A percentile compares a stretch with the other conserved stretches of the same genome.
These are phyloP conservation scores for Tricholoma sp. DNA, from an alignment of 768 basidiomycete genomes.

Conservation along the genomic window DNA sequence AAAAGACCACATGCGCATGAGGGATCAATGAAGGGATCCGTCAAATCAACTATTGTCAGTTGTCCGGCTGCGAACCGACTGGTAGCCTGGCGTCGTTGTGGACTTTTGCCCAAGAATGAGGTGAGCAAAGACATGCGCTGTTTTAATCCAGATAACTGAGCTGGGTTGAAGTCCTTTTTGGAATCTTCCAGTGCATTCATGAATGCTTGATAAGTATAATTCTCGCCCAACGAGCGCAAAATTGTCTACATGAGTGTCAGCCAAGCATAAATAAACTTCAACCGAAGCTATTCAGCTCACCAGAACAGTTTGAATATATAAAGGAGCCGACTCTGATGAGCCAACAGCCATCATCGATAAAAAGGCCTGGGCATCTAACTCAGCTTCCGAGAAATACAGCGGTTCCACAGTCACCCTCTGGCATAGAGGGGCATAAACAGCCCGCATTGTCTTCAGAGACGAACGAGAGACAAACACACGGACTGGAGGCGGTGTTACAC, in stretches of 20 bases:
- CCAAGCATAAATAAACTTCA: not conserved
- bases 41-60: conserved; percentile 64
- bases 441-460: conserved; percentile 55
- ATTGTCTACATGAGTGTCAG: conserved; percentile 37
- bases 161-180: conserved; percentile 49
- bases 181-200: conserved; percentile 37
- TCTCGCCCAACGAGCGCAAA: conserved; percentile 57
- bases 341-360: conserved; percentile 72
- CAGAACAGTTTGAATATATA: conserved; percentile 66
- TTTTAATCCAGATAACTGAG: conserved; percentile 50
- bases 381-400: conserved; percentile 48
- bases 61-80: conserved; percentile 50
- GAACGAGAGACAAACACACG: conserved; percentile 57
- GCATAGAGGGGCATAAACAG: conserved; percentile 50
- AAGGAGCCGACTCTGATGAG: conserved; percentile 53
- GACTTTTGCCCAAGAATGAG: conserved; percentile 44
- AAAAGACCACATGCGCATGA: conserved; percentile 64
- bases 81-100: conserved; percentile 3
- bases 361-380: conserved; percentile 65
- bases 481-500: conserved; percentile 29
- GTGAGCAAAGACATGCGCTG: conserved; percentile 60
- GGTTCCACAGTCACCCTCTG: conserved; percentile 46
- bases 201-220: conserved; percentile 49
- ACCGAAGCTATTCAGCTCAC: conserved; percentile 31
- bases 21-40: conserved; percentile 69